A percentile compares a stretch with the other conserved stretches of the same genome.
Conservation (phyloP, 768 basidiomycete species). For the Russula brevipes region DNA sequence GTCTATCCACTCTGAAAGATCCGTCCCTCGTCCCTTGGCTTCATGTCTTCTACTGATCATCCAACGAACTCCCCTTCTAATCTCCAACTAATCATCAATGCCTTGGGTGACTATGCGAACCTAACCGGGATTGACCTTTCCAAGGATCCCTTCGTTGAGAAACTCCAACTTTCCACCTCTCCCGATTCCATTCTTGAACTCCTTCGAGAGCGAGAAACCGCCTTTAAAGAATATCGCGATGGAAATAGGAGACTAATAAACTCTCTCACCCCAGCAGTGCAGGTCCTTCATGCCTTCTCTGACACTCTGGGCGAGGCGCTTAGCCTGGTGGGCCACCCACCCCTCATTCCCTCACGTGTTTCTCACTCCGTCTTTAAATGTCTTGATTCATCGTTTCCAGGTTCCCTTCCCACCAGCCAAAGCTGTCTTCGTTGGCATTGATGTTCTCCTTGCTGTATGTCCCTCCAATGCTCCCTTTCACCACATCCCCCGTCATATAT, state of each 20-base stretch:
- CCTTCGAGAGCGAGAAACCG: neutral
- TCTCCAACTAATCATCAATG: neutral
- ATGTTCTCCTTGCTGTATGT: neutral
- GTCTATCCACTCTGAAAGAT: no score
- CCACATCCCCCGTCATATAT: neutral
- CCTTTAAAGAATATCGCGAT: conserved; percentile 8
- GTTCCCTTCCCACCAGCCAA: neutral
- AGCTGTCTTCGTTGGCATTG: neutral
- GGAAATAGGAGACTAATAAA: no score
- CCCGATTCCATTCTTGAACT: neutral
- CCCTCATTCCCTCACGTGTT: neutral
- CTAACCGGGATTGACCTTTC: neutral
- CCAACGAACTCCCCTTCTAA: neutral
- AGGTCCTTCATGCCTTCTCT: no score
- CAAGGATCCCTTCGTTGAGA: neutral
- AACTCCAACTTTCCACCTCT: neutral
- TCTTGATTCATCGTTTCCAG: neutral
- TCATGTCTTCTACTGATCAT: neutral
- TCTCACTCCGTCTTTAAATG: neutral
- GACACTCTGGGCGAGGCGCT: no score
- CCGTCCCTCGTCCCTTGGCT: no score
- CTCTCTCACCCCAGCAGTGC: no score
- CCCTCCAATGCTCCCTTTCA: no score
- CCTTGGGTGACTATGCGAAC: neutral
- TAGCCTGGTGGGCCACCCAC: no score